Evolutionary conservation across 2,329 filamentous ascomycete genomes (phyloP), one percentile per base, ranked within the genome.

Genomic region (Scytalidium sp.): DNA sequence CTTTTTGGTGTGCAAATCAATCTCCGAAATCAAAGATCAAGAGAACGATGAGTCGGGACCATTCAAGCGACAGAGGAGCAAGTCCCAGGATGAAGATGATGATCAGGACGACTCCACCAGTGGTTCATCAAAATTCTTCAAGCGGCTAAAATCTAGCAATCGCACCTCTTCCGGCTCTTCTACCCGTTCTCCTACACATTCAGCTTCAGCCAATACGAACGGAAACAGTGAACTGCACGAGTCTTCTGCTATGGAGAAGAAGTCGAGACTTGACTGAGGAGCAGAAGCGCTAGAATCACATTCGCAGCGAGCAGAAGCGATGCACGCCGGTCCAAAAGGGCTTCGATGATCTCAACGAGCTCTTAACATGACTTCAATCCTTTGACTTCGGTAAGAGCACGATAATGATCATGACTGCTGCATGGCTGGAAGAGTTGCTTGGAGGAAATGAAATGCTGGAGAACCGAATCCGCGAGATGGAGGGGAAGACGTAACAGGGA

Each of bases 231-330:
- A 79, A 60, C 70, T 78, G 44, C 73, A 78, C 29, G 82, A 80
- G 59, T 80, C 79, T 1, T 65, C 63, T 7, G 56, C 56, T n/a
- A 43, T 49, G 13, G 27, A 54, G 2, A 52, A 67, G 17, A 84
- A 83, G 59, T 50, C 70, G 2, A 63, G 75, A 2, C 55, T 66
- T 94, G 3, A 81, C 84, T 0, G 88, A 93, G 57, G 84, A 87
- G 52, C 87, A 94, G 67, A 94, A 93, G 68, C 78, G 89, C 42
- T 85, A 85, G 61, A 96, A 96, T 58, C 90, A 95, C 63, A 94
- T 96, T 56, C 78, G 85, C 46, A 94, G 90, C 46, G 90, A 95
- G 64, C 89, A 96, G 70, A 95, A 94, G 68, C 80, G 91, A 27
- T 79, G 90, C 43, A 90, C 89, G 21, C 74, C 91, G 41, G 88